Conservation (phyloP, 176 grass and related monocot species). For the Pharus latifolius region DNA sequence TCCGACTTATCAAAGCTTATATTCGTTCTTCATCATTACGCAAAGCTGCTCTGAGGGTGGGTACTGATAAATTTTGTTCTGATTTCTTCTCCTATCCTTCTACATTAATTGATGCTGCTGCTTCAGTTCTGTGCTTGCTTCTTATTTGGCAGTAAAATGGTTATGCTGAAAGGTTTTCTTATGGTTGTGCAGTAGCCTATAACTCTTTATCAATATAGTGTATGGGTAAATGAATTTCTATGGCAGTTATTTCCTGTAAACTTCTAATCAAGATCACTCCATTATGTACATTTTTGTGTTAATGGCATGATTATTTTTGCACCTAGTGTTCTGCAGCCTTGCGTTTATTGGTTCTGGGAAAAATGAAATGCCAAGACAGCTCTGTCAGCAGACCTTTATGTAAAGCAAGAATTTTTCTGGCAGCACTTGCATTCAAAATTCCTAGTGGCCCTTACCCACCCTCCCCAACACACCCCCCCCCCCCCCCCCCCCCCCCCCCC, state of each 20-base stretch:
- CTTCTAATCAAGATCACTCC: neutral
- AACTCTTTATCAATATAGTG: neutral
- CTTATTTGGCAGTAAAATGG: neutral
- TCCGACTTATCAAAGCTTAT: slow-evolving; percentile 73
- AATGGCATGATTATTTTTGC: too few species aligned
- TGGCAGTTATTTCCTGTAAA: neutral
- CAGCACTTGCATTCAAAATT: neutral
- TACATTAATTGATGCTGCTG: neutral
- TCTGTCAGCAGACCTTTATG: neutral
- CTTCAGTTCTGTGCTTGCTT: neutral
- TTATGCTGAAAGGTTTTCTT: neutral
- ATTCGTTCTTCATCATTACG: slow-evolving; percentile 62
- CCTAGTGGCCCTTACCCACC: too few species aligned
- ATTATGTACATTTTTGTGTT: neutral
- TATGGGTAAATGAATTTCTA: neutral
- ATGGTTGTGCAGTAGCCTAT: neutral
- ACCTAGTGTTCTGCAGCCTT: neutral
- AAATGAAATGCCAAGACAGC: neutral
- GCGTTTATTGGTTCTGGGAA: neutral
- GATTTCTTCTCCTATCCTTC: neutral
- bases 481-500: too few species aligned
- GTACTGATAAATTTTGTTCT: slow-evolving; percentile 4
- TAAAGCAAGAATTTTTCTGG: neutral
- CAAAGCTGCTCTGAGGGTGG: slow-evolving; percentile 66
- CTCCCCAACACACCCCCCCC: too few species aligned